Base-by-base conservation (phyloP, 371 early-diverging fungal species). In the Mucor plumbeus region DNA sequence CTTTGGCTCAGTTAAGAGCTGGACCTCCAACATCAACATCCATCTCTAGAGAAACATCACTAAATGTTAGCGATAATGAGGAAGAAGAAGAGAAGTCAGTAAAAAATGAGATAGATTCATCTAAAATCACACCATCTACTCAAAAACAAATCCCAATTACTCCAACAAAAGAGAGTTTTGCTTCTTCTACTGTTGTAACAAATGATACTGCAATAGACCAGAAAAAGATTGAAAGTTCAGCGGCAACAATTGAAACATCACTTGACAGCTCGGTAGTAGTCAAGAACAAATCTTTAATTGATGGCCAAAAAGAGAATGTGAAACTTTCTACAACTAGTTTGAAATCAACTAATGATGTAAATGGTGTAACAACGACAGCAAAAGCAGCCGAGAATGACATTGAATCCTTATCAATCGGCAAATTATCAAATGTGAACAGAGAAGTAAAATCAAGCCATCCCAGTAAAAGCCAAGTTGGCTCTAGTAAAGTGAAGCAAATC, bases 401-500 rank as follows among this genome's bases (percentile, higher is more conserved):
- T 19, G 61, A 60, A 6, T 33, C 55, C 7, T 39, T 63, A 5
- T 26, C 63, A 0, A 15, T 63, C n/a, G 63, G 63, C 9, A 50
- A 48, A 40, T 14, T 54, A 15, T 33, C 40, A 7, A 19, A 50
- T 26, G 36, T 21, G 40, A 40, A 14, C 5, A 40, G 4, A 3
- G 14, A 6, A 2, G 11, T 11, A 17, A 54, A 9, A 3, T 33
- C 13, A 39, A 39, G 19, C 8, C n/a, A 31, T n/a, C 14, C 41
- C 26, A 54, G 15, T 17, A 54, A 39, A 40, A 41, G 57, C 5
- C n/a, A 47, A 13, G 44, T 67, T n/a, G 47, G 26, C 0, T 21
- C 47, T 1, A 61, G 53, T 26, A 73, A 69, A 10, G 69, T 73
- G 8, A 69, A 66, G 39, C 57, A 73, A 13, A 73, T 73, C 40